Percentiles rank a stretch among this genome's conserved stretches.
Evolutionary conservation across 2,329 filamentous ascomycete genomes (phyloP).

Genomic region (Colletotrichum shisoi): DNA sequence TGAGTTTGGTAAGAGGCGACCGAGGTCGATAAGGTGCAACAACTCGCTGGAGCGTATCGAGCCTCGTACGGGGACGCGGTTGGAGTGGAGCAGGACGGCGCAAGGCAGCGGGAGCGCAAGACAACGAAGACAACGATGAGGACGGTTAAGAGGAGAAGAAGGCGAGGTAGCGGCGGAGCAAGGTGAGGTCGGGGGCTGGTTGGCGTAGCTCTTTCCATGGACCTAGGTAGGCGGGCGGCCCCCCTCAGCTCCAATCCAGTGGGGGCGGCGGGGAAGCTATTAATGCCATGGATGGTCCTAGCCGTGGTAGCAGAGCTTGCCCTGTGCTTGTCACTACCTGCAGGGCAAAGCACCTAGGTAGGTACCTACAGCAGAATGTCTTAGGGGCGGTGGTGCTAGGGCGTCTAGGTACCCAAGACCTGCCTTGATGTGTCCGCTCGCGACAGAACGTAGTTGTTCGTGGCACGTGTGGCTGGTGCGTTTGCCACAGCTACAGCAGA

Average conservation of each 20-base stretch:
- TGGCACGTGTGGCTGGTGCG: constrained; percentile 25
- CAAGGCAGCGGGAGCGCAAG: background rate
- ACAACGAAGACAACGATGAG: background rate
- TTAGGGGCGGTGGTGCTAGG: background rate
- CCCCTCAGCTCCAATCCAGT: constrained; percentile 29
- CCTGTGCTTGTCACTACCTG: background rate
- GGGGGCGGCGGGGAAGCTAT: constrained; percentile 36
- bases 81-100: constrained; percentile 3
- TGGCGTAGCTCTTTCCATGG: constrained; percentile 10
- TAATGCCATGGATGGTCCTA: constrained; percentile 31
- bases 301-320: constrained; percentile 7
- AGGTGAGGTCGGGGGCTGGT: constrained; percentile 14
- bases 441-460: constrained; percentile 11
- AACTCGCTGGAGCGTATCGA: background rate
- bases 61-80: background rate
- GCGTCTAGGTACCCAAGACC: background rate
- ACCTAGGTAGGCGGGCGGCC: constrained; percentile 3
- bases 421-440: background rate
- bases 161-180: background rate
- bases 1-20: background rate
- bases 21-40: background rate
- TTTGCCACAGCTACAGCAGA: background rate
- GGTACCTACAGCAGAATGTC: background rate
- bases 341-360: background rate
- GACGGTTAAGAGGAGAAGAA: background rate